Conservation (phyloP, 192 early-diverging fungal species). For the Coemansia aciculifera region DNA sequence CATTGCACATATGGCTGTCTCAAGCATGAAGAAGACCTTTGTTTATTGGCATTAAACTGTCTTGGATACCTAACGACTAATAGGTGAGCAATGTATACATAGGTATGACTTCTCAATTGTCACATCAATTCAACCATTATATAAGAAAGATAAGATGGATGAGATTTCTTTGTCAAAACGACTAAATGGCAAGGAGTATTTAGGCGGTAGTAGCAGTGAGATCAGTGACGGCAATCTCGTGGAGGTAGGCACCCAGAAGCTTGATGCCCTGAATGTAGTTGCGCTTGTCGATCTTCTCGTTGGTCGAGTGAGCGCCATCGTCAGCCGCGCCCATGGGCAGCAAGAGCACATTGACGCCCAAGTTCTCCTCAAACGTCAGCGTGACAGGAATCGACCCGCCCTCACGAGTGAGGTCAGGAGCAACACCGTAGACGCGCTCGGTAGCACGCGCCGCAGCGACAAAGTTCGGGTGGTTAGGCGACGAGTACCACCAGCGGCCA, state of each 20-base stretch:
- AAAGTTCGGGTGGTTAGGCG: conserved; percentile 91
- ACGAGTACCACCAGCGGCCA: conserved; percentile 91
- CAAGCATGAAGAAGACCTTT: no score
- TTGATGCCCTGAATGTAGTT: conserved; percentile 98
- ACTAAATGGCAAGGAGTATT: neutral
- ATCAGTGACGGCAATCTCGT: conserved; percentile 71
- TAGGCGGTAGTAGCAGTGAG: conserved; percentile 14
- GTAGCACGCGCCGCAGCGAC: conserved; percentile 88
- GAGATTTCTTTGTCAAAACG: no score
- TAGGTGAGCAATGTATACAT: no score
- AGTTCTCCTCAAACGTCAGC: conserved; percentile 94
- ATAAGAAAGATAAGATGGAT: no score
- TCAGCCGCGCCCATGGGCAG: conserved; percentile 94
- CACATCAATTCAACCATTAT: no score
- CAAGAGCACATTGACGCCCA: conserved; percentile 86
- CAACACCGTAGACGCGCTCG: conserved; percentile 87
- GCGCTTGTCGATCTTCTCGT: conserved; percentile 91
- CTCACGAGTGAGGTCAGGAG: conserved; percentile 96
- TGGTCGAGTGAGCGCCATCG: conserved; percentile 96
- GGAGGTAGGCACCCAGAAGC: conserved; percentile 84
- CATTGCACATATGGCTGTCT: no score
- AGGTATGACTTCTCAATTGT: no score
- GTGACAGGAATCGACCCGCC: conserved; percentile 98
- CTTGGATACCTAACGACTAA: no score
- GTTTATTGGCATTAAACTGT: no score